phyloP scores from a whole-genome alignment of 257 asterid species.

The Scutellaria minor region DNA sequence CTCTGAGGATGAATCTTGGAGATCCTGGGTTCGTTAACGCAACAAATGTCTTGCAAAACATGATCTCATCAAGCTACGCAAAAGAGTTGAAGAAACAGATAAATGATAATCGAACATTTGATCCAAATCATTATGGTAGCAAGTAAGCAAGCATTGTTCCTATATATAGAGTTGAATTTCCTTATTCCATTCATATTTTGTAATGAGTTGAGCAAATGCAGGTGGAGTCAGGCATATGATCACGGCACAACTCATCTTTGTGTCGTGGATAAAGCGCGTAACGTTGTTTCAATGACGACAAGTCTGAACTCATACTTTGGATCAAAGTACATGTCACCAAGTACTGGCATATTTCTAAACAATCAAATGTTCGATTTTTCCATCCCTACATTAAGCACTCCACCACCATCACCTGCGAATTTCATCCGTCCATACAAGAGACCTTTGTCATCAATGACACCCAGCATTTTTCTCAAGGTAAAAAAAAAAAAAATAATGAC shows the following conservation, averaged over 20 bases:
- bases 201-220: constrained; percentile 14
- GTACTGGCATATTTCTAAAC: constrained; percentile 64
- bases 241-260: constrained; percentile 60
- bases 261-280: constrained; percentile 47
- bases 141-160: constrained; percentile 38
- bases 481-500: too few relatives aligned
- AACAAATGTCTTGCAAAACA: constrained; percentile 26
- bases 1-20: constrained; percentile 50
- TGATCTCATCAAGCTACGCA: constrained; percentile 49
- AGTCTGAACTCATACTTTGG: constrained; percentile 50
- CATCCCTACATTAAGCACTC: constrained; percentile 35
- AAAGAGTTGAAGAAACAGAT: constrained; percentile 43
- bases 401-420: constrained; percentile 44
- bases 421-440: constrained; percentile 52
- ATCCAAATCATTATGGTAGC: constrained; percentile 51
- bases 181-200: background rate
- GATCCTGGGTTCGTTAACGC: constrained; percentile 46
- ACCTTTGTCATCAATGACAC: constrained; percentile 65
- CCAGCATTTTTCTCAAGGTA: constrained; percentile 50
- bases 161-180: too few relatives aligned
- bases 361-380: constrained; percentile 61
- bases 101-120: constrained; percentile 52
- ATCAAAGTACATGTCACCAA: constrained; percentile 42
- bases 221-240: constrained; percentile 56
- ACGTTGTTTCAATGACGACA: constrained; percentile 50